Base-by-base conservation (phyloP, 768 basidiomycete genomes). In the Mycena floridula region DNA sequence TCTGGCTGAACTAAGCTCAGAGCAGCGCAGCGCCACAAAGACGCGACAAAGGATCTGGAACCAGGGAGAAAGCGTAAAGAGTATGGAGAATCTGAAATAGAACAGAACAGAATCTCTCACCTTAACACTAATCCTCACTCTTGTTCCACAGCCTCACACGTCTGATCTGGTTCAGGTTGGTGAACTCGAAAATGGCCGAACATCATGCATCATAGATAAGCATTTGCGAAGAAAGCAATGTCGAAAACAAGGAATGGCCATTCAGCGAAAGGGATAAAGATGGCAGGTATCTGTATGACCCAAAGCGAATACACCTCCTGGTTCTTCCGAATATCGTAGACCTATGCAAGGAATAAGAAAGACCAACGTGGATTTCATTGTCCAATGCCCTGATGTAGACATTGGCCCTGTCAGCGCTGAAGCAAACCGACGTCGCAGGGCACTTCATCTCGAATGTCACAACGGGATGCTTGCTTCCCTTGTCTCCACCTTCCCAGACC, bases 131-230 rank as follows among this genome's bases (percentile, higher is more conserved):
- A 61, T 99, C 96, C 21, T 72, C 54, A n/a, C 74, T 63, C 18
- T 77, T 66, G 64, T 99, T 99, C 79, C 98, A 99, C 28, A 99
- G 72, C 59, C 89, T 84, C 24, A 97, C 93, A 21, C 90, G 80
- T 15, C 96, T 82, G 50, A 99, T 87, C 59, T 98, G 95, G 66
- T 85, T 96, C 38, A 99, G 66, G 52, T 98, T 89, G 6, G 96
- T n/a, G n/a, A n/a, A n/a, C n/a, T n/a, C n/a, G 91, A 89, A 69
- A 98, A 99, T 0, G 96, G 95, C 25, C 91, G 84, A 16, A 97
- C 78, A 61, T 96, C 92, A 65, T n/a, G n/a, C n/a, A n/a, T n/a
- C n/a, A n/a, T 96, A 88, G 47, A 98, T 82, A 58, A 96, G 70
- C 5, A 85, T 81, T 47, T 89, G 84, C 0, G 91, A 93, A 20